A percentile compares a stretch with the other conserved stretches of the same genome.
Evolutionary conservation across 2,329 filamentous ascomycete species (phyloP).

Genomic region (Claviceps cyperi): DNA sequence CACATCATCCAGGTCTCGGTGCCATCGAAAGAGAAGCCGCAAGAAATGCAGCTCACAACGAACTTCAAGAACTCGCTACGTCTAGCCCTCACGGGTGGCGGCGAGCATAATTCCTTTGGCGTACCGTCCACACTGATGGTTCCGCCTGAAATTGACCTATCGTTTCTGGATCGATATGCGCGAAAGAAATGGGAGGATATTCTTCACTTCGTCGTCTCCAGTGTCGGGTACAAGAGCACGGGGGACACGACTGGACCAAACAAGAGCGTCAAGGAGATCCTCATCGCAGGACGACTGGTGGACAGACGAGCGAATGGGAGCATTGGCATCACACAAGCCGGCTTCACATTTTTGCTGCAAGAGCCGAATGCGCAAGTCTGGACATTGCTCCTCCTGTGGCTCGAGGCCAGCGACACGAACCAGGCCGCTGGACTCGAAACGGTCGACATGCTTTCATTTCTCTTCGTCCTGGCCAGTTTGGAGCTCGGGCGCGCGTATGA

Average conservation of each 20-base stretch:
- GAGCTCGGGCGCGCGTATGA: slow-evolving; percentile 87
- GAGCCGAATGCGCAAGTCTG: slow-evolving; percentile 95
- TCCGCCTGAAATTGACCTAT: slow-evolving; percentile 48
- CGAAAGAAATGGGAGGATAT: slow-evolving; percentile 90
- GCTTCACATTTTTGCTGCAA: slow-evolving; percentile 88
- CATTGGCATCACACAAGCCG: slow-evolving; percentile 75
- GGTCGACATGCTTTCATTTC: slow-evolving; percentile 87
- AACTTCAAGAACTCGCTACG: slow-evolving; percentile 76
- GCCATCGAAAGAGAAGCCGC: slow-evolving; percentile 45
- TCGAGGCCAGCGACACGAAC: slow-evolving; percentile 59
- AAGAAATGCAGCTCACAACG: slow-evolving; percentile 61
- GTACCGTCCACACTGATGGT: slow-evolving; percentile 58
- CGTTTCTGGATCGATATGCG: slow-evolving; percentile 73
- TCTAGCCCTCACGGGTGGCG: slow-evolving; percentile 75
- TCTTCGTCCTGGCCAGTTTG: slow-evolving; percentile 87
- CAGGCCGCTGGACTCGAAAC: slow-evolving; percentile 57
- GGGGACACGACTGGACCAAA: slow-evolving; percentile 42
- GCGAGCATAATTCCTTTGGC: slow-evolving; percentile 77
- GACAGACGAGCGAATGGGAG: slow-evolving; percentile 48
- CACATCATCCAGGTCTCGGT: slow-evolving; percentile 63
- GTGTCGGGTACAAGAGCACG: slow-evolving; percentile 40
- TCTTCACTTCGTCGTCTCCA: slow-evolving; percentile 84
- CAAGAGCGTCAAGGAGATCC: slow-evolving; percentile 68
- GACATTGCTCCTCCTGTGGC: slow-evolving; percentile 85
- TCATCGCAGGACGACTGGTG: slow-evolving; percentile 70